phyloP scores from a whole-genome alignment of 1,284 basidiomycete genomes.

The Trichosporon sp. region DNA sequence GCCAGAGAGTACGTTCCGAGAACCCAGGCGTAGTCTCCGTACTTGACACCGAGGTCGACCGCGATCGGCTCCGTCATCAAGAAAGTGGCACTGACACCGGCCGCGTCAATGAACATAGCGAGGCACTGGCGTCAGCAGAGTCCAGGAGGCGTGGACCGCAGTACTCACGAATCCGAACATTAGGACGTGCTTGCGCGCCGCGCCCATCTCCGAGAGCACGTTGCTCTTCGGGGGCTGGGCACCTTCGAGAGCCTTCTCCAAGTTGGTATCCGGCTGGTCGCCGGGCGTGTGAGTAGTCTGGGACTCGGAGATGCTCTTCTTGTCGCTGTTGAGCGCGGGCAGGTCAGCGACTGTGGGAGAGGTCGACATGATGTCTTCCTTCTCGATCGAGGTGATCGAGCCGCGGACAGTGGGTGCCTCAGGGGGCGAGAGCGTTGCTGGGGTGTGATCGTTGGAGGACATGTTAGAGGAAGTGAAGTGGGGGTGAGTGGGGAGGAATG shows the following conservation, averaged over 20 bases:
- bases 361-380: not conserved
- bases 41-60: slow-evolving; percentile 40
- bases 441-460: not conserved
- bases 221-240: slow-evolving; percentile 18
- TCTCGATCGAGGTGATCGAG: not conserved
- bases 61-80: slow-evolving; percentile 52
- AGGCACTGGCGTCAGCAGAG: slow-evolving; percentile 25
- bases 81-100: slow-evolving; percentile 49
- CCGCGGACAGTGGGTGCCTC: not conserved
- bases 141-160: not conserved
- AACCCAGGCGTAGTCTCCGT: slow-evolving; percentile 49
- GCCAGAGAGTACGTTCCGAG: slow-evolving; percentile 42
- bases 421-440: not conserved
- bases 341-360: slow-evolving; percentile 2
- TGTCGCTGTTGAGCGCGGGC: not conserved
- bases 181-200: slow-evolving; percentile 41
- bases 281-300: not conserved
- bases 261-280: not conserved
- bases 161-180: slow-evolving; percentile 43
- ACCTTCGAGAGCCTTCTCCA: not conserved
- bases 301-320: slow-evolving; percentile 9
- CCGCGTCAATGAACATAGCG: slow-evolving; percentile 49
- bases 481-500: not conserved
- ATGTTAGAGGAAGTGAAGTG: not conserved
- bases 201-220: slow-evolving; percentile 36